A percentile compares a stretch with the other conserved stretches of the same genome.
Conservation (phyloP, 139 green algal genomes). For the Chlamydomonas urium region DNA sequence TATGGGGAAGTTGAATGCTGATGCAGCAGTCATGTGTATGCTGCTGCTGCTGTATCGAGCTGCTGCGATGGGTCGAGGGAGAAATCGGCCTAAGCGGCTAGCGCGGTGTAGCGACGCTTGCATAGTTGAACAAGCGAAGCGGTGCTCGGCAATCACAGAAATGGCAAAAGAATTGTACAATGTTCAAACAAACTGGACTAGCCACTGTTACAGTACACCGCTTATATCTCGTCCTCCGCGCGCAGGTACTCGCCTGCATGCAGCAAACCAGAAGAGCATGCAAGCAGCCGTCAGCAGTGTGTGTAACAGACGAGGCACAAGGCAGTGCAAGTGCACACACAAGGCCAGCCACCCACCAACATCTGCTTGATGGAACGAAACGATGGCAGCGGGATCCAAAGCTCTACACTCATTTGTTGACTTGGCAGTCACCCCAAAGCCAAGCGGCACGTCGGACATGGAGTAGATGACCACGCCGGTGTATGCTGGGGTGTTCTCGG, state of each 20-base stretch:
- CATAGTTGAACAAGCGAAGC: too few relatives aligned
- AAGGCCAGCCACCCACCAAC: constrained; percentile 69
- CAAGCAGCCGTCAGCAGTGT: neutral
- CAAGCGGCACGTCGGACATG: constrained; percentile 92
- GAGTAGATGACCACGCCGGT: constrained; percentile 74
- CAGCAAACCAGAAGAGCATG: neutral
- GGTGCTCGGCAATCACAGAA: too few relatives aligned
- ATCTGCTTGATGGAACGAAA: constrained; percentile 93
- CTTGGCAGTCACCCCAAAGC: constrained; percentile 93
- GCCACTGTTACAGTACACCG: too few relatives aligned
- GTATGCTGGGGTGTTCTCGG: constrained; percentile 89
- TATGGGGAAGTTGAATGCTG: too few relatives aligned
- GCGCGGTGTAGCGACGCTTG: too few relatives aligned
- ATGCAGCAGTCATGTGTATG: too few relatives aligned
- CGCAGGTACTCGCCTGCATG: constrained; percentile 69
- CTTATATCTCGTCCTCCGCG: constrained; percentile 61
- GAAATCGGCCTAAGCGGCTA: too few relatives aligned
- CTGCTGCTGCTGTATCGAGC: too few relatives aligned
- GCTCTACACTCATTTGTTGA: constrained; percentile 86
- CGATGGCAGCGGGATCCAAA: constrained; percentile 87
- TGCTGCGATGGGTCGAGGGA: too few relatives aligned
- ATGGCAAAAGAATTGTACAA: too few relatives aligned
- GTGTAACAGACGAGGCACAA: neutral
- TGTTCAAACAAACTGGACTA: too few relatives aligned
- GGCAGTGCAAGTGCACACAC: neutral